Percentiles rank a stretch among this genome's conserved stretches.
Conservation (phyloP, 768 basidiomycete species). For the Russula dissimulans region DNA sequence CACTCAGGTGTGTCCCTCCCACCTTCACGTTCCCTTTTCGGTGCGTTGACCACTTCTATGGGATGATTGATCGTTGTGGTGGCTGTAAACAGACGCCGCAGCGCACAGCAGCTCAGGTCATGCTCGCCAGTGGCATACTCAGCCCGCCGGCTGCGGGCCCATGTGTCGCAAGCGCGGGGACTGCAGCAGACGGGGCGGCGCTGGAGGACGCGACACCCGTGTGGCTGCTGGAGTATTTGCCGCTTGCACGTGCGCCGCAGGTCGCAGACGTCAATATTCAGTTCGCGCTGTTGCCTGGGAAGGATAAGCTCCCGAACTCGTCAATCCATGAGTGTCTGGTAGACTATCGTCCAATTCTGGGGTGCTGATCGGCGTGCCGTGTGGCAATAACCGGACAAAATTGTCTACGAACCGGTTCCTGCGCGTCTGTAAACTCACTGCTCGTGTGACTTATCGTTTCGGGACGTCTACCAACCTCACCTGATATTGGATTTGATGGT, state of each 20-base stretch:
- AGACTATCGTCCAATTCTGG: background rate
- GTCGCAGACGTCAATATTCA: slow-evolving; percentile 65
- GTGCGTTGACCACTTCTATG: background rate
- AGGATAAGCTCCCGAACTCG: slow-evolving; percentile 61
- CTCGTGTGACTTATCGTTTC: slow-evolving; percentile 45
- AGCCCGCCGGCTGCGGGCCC: slow-evolving; percentile 68
- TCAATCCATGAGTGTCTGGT: slow-evolving; percentile 62
- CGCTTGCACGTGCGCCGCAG: slow-evolving; percentile 51
- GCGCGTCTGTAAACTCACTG: slow-evolving; percentile 76
- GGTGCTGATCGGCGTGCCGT: background rate
- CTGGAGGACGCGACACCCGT: slow-evolving; percentile 75
- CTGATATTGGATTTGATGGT: background rate
- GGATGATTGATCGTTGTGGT: too few relatives aligned
- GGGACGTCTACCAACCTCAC: background rate
- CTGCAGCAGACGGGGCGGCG: slow-evolving; percentile 32
- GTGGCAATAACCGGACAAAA: slow-evolving; percentile 59
- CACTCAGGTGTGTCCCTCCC: background rate
- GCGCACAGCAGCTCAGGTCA: slow-evolving; percentile 44
- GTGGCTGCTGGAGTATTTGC: slow-evolving; percentile 84
- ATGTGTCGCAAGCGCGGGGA: slow-evolving; percentile 43
- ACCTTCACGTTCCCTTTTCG: background rate
- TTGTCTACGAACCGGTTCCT: slow-evolving; percentile 83
- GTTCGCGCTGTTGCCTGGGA: slow-evolving; percentile 75
- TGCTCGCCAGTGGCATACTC: slow-evolving; percentile 45
- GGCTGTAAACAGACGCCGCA: slow-evolving; percentile 4